Evolutionary conservation across 2,329 filamentous ascomycete genomes (phyloP).

Genomic region (Sporothrix humicola): DNA sequence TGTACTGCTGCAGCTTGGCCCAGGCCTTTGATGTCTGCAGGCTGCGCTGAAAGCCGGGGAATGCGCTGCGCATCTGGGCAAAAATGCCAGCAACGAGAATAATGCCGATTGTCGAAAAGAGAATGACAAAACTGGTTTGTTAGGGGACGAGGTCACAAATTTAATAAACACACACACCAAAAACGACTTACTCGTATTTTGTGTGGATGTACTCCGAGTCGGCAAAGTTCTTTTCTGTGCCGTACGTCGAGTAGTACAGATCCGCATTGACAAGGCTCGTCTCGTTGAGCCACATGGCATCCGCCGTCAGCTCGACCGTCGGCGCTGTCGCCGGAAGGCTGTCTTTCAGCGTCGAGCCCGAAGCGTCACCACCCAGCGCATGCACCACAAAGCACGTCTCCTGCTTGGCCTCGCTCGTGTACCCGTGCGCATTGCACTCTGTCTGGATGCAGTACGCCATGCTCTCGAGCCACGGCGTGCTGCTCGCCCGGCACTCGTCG

Average conservation of each 20-base stretch:
- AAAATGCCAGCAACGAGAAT: neutral
- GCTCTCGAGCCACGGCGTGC: constrained; percentile 17
- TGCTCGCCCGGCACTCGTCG: constrained; percentile 11
- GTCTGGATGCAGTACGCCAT: constrained; percentile 25
- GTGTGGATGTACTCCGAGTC: constrained; percentile 19
- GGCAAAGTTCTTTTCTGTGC: constrained; percentile 22
- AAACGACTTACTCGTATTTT: constrained; percentile 9
- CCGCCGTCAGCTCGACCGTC: neutral
- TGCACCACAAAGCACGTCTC: neutral
- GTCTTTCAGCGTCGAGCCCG: neutral
- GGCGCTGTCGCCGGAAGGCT: constrained; percentile 9
- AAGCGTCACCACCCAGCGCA: constrained; percentile 3
- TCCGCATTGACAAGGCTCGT: constrained; percentile 18
- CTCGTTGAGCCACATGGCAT: constrained; percentile 17
- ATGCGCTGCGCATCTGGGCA: neutral
- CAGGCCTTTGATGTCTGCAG: neutral
- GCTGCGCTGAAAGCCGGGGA: neutral
- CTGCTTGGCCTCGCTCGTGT: neutral
- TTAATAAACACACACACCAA: neutral
- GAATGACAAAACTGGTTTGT: neutral
- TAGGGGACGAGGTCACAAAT: neutral
- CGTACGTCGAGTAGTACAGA: constrained; percentile 17
- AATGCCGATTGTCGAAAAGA: constrained; percentile 4
- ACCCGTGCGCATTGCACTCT: constrained; percentile 7
- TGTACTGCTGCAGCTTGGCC: neutral